Evolutionary conservation across 2,329 filamentous ascomycete genomes (phyloP).

Genomic region (Stromatinia cepivora): DNA sequence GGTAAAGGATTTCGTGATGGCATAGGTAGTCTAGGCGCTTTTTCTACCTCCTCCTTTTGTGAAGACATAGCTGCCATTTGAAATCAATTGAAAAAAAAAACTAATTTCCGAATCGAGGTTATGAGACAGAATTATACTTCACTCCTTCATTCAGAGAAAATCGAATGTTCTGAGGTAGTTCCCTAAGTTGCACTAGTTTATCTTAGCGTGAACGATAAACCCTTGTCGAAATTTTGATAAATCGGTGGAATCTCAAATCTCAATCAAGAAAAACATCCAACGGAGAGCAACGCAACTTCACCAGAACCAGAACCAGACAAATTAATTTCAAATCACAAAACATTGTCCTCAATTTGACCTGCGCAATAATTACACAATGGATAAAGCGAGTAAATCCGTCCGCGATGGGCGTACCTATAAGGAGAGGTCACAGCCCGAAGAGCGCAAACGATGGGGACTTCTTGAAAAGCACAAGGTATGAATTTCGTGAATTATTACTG

Average conservation of each 20-base stretch:
- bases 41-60: conserved; percentile 31
- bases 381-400: conserved; percentile 26
- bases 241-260: conserved; percentile 4
- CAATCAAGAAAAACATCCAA: conserved; percentile 4
- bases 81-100: conserved; percentile 13
- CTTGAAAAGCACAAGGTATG: conserved; percentile 90
- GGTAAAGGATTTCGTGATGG: conserved; percentile 78
- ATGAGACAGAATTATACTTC: not conserved
- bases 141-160: conserved; percentile 5
- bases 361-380: conserved; percentile 43
- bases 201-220: conserved; percentile 9
- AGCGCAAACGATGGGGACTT: conserved; percentile 83
- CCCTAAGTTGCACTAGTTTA: conserved; percentile 18
- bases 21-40: conserved; percentile 40
- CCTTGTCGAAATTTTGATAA: conserved; percentile 18
- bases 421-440: conserved; percentile 83
- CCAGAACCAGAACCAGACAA: not conserved
- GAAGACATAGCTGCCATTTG: conserved; percentile 39
- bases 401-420: conserved; percentile 70
- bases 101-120: conserved; percentile 10
- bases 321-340: conserved; percentile 4
- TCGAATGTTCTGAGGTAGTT: conserved; percentile 24
- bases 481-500: not conserved
- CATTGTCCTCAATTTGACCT: conserved; percentile 62
- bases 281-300: conserved; percentile 6